A percentile compares a stretch with the other conserved stretches of the same genome.
Evolutionary conservation across 1,284 basidiomycete genomes (phyloP).

Genomic region (Ceratobasidium sp.): DNA sequence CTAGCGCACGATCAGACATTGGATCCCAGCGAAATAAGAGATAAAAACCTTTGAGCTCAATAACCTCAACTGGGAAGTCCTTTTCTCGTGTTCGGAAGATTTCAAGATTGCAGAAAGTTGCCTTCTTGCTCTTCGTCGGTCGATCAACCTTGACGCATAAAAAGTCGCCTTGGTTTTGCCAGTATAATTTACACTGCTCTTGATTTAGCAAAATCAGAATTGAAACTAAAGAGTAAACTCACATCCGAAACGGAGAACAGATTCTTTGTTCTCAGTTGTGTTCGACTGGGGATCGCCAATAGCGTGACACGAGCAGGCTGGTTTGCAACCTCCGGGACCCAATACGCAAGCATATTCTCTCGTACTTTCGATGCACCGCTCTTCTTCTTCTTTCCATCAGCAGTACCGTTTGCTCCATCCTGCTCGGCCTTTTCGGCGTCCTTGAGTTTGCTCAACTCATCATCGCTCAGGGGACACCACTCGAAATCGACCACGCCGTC

Average conservation of each 20-base stretch:
- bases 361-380: constrained; percentile 68
- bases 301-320: constrained; percentile 97
- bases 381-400: constrained; percentile 57
- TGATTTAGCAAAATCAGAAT: background rate
- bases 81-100: constrained; percentile 98
- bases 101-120: constrained; percentile 98
- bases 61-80: constrained; percentile 96
- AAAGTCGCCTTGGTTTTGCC: constrained; percentile 99
- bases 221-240: constrained; percentile 48
- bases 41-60: constrained; percentile 87
- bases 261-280: constrained; percentile 92
- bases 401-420: constrained; percentile 78
- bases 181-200: constrained; percentile 90
- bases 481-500: constrained; percentile 99
- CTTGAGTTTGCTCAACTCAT: constrained; percentile 22
- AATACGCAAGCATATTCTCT: constrained; percentile 96
- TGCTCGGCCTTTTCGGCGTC: constrained; percentile 50
- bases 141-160: constrained; percentile 99
- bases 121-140: constrained; percentile 99
- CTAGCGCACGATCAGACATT: constrained; percentile 56
- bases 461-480: constrained; percentile 94
- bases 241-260: constrained; percentile 98
- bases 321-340: constrained; percentile 96
- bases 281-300: constrained; percentile 86
- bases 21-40: background rate